Percentiles rank a stretch among this genome's conserved stretches.
Conservation (phyloP, 495 filamentous ascomycete species). For the Xylaria palmicola region DNA sequence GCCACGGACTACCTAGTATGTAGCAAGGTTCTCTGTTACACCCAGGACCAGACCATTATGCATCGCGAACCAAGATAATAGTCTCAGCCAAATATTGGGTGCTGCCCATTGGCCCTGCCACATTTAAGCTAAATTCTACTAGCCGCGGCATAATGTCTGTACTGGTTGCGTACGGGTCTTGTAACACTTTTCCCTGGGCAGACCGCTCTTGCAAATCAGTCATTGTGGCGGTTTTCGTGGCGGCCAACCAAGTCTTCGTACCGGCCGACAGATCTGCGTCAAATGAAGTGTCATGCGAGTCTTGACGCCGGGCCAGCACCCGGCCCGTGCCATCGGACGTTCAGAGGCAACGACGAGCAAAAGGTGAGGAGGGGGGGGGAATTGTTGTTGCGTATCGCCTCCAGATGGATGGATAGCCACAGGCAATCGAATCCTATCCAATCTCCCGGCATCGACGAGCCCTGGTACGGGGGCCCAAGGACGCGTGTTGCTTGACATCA, state of each 20-base stretch:
- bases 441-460: background rate
- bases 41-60: no score
- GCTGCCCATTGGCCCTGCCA: background rate
- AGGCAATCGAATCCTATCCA: background rate
- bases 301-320: background rate
- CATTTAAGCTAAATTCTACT: background rate
- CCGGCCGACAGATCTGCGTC: background rate
- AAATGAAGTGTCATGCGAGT: background rate
- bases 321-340: background rate
- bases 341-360: background rate
- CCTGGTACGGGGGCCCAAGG: background rate
- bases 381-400: conserved; percentile 1
- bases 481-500: background rate
- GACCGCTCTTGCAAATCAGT: background rate
- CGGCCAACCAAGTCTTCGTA: conserved; percentile 3
- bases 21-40: no score
- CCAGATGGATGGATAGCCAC: background rate
- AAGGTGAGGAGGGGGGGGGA: conserved; percentile 4
- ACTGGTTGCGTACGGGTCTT: no score
- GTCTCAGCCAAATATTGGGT: no score
- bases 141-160: background rate
- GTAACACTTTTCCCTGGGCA: background rate
- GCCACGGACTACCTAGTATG: no score
- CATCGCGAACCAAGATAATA: no score
- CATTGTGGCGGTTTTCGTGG: no score